A percentile compares a stretch with the other conserved stretches of the same genome.
These are phyloP conservation scores for Globisporangium abappressorium DNA, from an alignment of 352 stramenopile species.

Conservation along the genomic window DNA sequence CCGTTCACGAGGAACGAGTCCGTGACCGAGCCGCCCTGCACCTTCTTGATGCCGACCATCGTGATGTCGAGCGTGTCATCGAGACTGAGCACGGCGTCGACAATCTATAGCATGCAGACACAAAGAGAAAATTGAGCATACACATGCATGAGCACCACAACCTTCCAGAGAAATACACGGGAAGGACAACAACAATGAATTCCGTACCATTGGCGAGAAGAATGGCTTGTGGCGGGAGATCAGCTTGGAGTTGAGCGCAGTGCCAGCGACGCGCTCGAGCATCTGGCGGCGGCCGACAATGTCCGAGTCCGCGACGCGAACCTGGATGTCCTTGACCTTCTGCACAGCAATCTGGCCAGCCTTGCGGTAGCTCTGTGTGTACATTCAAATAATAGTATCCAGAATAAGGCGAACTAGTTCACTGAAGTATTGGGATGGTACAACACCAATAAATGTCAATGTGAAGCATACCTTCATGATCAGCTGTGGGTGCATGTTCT, in stretches of 20 bases:
- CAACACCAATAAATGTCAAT: not conserved
- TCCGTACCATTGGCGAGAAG: constrained; percentile 95
- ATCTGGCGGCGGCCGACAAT: constrained; percentile 80
- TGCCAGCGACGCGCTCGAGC: constrained; percentile 92
- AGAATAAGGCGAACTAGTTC: not conserved
- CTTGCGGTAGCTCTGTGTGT: constrained; percentile 72
- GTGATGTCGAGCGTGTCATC: constrained; percentile 86
- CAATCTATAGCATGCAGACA: constrained; percentile 51
- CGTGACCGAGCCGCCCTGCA: constrained; percentile 96
- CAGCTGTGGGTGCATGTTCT: constrained; percentile 95
- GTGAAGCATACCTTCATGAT: constrained; percentile 63
- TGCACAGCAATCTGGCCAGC: constrained; percentile 79
- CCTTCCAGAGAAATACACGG: too few relatives aligned
- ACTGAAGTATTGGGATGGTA: not conserved
- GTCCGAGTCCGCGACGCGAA: constrained; percentile 81
- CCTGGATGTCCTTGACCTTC: constrained; percentile 82
- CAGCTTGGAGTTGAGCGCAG: constrained; percentile 98
- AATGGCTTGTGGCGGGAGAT: constrained; percentile 97
- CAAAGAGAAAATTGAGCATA: too few relatives aligned
- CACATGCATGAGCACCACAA: too few relatives aligned
- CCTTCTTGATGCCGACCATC: constrained; percentile 98
- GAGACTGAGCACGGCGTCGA: constrained; percentile 94
- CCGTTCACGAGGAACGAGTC: constrained; percentile 97
- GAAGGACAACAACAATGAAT: not conserved
- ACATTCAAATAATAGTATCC: not conserved